phyloP scores from a whole-genome alignment of 1,284 basidiomycete species.

The Ganoderma multipileum region DNA sequence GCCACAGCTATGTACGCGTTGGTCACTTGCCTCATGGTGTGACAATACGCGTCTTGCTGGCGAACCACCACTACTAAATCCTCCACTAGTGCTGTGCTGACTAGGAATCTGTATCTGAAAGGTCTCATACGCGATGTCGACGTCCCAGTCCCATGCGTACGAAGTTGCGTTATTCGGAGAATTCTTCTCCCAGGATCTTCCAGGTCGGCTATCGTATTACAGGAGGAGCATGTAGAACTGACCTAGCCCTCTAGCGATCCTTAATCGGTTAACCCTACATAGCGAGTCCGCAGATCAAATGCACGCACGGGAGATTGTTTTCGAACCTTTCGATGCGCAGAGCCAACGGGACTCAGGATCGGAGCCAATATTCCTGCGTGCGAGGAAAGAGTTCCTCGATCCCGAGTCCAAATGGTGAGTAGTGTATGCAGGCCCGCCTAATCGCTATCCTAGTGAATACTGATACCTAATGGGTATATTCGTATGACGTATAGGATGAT shows the following conservation, averaged over 20 bases:
- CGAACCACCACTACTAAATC: neutral
- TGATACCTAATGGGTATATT: neutral
- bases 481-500: slow-evolving; percentile 57
- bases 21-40: slow-evolving; percentile 7
- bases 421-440: neutral
- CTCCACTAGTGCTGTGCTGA: neutral
- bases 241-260: slow-evolving; percentile 58
- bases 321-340: slow-evolving; percentile 74
- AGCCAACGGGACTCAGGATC: slow-evolving; percentile 60
- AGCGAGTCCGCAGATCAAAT: slow-evolving; percentile 74
- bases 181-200: slow-evolving; percentile 55
- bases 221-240: neutral
- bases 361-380: slow-evolving; percentile 74
- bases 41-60: slow-evolving; percentile 3
- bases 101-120: neutral
- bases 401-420: slow-evolving; percentile 65
- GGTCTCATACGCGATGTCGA: slow-evolving; percentile 14
- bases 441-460: neutral
- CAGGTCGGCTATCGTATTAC: slow-evolving; percentile 26
- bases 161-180: slow-evolving; percentile 83
- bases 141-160: slow-evolving; percentile 61
- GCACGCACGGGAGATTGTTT: slow-evolving; percentile 75
- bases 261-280: slow-evolving; percentile 79
- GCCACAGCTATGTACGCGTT: too few relatives aligned
- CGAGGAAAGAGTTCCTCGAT: slow-evolving; percentile 74